Conservation (phyloP, 208 protist genomes). For the Phytomonas sp. region DNA sequence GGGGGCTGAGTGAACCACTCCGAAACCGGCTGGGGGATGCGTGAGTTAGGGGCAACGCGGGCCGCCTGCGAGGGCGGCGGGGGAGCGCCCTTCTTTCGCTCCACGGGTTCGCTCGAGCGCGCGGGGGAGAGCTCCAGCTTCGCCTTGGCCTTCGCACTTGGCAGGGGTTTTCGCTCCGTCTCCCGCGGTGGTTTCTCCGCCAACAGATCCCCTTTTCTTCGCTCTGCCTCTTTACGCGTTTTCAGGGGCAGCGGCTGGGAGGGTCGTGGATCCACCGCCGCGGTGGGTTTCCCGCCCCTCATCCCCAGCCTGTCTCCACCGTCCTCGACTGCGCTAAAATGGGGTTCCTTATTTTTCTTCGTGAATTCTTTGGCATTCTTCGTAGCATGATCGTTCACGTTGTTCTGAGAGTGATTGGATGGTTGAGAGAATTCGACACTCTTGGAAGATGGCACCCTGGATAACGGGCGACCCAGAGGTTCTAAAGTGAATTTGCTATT, state of each 20-base stretch:
- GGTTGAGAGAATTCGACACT: background rate
- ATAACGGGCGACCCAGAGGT: background rate
- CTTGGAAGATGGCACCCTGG: background rate
- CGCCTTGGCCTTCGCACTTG: no score
- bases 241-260: background rate
- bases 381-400: background rate
- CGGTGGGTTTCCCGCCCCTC: background rate
- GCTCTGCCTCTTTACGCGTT: background rate
- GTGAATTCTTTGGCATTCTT: background rate
- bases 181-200: no score
- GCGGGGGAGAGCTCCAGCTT: no score
- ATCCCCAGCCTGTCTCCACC: background rate
- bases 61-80: no score
- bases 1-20: no score
- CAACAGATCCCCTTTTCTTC: no score
- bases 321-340: background rate
- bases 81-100: no score
- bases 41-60: no score
- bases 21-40: no score
- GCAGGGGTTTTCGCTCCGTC: no score
- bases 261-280: background rate
- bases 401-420: background rate
- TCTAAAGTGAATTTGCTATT: background rate
- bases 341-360: background rate
- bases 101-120: no score